Evolutionary conservation across 2,329 filamentous ascomycete genomes (phyloP).

Genomic region (Simplicillium aogashimaense): DNA sequence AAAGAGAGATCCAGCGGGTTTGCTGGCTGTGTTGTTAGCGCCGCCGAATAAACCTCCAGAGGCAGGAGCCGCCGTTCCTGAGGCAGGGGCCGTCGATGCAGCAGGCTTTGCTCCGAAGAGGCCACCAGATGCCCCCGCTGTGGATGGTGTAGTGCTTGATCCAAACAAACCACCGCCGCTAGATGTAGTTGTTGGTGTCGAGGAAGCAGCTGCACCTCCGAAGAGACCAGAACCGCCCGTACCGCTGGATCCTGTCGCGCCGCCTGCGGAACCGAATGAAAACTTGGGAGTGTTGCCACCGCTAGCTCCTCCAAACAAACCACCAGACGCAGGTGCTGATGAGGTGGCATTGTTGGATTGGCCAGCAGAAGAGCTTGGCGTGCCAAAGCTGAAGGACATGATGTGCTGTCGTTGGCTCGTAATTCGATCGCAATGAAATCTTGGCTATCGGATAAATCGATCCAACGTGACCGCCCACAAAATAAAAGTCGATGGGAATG

Average conservation of each 20-base stretch:
- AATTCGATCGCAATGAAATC: neutral
- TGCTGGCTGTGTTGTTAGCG: conserved; percentile 4
- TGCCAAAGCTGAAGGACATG: conserved; percentile 31
- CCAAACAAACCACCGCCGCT: conserved; percentile 14
- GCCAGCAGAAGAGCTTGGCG: conserved; percentile 21
- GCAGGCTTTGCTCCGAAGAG: conserved; percentile 9
- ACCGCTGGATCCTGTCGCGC: conserved; percentile 2
- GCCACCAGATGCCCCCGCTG: conserved; percentile 1
- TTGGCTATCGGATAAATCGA: neutral
- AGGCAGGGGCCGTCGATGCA: conserved; percentile 10
- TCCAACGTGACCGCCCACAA: too few relatives aligned
- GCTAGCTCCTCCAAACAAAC: conserved; percentile 16
- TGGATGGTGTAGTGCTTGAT: conserved; percentile 17
- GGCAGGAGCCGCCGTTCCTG: conserved; percentile 11
- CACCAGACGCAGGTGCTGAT: conserved; percentile 25
- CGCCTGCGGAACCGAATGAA: conserved; percentile 17
- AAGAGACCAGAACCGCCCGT: conserved; percentile 3
- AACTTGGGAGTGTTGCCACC: conserved; percentile 14
- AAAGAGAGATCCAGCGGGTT: conserved; percentile 12
- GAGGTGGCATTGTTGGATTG: conserved; percentile 19
- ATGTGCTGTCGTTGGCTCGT: conserved; percentile 4
- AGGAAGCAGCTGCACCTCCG: conserved; percentile 3
- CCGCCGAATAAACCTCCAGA: neutral
- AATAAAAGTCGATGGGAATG: too few relatives aligned
- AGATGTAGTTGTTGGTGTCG: conserved; percentile 8